Evolutionary conservation across 257 asterid species (phyloP).

Genomic region (Ligustrum vulgare): DNA sequence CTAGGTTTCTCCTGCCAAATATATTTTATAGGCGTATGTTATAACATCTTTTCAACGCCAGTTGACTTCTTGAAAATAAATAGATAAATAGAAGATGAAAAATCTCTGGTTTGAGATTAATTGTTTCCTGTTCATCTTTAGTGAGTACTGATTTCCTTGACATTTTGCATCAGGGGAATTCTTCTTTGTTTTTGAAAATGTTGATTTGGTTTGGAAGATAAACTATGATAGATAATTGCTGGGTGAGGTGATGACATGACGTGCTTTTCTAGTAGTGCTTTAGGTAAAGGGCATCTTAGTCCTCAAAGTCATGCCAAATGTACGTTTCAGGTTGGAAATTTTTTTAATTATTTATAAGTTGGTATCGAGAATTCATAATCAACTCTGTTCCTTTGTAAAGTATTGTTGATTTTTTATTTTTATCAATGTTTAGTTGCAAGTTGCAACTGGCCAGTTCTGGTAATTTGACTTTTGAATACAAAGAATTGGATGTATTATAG

Average conservation of each 20-base stretch:
- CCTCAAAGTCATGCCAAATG: not conserved
- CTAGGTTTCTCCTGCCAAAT: too few relatives aligned
- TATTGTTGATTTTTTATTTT: not conserved
- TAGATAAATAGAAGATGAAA: too few relatives aligned
- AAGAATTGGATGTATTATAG: slow-evolving; percentile 9
- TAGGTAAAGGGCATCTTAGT: not conserved
- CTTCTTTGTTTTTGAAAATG: not conserved
- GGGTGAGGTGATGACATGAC: not conserved
- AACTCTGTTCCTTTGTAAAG: not conserved
- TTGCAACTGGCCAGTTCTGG: not conserved
- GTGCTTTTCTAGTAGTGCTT: not conserved
- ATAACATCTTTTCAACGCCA: too few relatives aligned
- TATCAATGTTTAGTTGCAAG: not conserved
- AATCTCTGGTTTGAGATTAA: too few relatives aligned
- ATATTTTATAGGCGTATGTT: too few relatives aligned
- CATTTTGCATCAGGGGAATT: not conserved
- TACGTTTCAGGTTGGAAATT: not conserved
- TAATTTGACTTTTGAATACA: slow-evolving; percentile 16
- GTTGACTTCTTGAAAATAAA: too few relatives aligned
- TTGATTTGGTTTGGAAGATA: not conserved
- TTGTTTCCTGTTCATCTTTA: not conserved
- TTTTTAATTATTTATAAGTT: not conserved
- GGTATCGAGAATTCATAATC: not conserved
- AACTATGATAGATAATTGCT: not conserved
- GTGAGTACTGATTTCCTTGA: not conserved